Evolutionary conservation across 1,284 basidiomycete species (phyloP).

Genomic region (Porodaedalea pini): DNA sequence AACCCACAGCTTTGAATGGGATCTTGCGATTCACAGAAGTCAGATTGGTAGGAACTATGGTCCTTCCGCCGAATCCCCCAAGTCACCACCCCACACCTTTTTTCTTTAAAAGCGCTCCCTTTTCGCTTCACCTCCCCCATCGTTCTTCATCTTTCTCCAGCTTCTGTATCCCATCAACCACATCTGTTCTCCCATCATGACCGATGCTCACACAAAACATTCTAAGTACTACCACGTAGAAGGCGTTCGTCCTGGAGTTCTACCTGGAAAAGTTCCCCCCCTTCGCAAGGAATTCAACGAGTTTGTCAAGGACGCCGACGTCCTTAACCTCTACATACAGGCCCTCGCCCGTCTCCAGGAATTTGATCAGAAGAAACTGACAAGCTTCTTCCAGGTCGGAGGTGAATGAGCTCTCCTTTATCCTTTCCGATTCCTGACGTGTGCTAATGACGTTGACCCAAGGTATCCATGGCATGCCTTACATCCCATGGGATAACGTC

Average conservation of each 20-base stretch:
- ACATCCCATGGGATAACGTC: constrained; percentile 39
- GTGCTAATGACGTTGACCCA: background rate
- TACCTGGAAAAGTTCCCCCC: constrained; percentile 22
- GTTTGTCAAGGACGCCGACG: constrained; percentile 39
- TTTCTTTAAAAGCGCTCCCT: no score
- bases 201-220: no score
- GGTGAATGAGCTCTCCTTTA: background rate
- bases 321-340: constrained; percentile 48
- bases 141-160: no score
- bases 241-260: background rate
- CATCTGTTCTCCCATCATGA: no score
- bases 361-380: constrained; percentile 30
- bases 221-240: constrained; percentile 23
- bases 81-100: no score
- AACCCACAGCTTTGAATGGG: no score
- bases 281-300: constrained; percentile 44
- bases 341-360: constrained; percentile 39
- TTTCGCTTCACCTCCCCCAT: no score
- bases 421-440: background rate
- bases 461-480: constrained; percentile 50
- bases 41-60: no score
- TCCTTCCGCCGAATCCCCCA: no score
- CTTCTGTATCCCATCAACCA: no score
- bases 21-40: no score
- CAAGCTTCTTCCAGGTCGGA: constrained; percentile 43